Evolutionary conservation across 352 stramenopile genomes (phyloP).

Genomic region (Phytophthora sansomeana): DNA sequence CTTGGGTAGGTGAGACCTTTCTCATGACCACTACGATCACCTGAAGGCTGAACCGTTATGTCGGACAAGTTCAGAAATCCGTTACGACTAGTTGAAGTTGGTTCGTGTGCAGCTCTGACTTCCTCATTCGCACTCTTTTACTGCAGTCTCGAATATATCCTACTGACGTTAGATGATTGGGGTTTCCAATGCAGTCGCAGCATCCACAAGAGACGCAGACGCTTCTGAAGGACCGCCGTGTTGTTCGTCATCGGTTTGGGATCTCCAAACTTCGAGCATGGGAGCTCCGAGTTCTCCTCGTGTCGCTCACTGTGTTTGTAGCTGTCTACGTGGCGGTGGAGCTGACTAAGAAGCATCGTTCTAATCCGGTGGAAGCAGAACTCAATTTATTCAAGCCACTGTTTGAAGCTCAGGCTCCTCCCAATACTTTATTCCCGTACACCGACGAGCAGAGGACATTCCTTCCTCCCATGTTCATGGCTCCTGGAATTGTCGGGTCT

Average conservation of each 20-base stretch:
- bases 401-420: constrained; percentile 35
- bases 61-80: too few relatives aligned
- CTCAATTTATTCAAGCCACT: constrained; percentile 44
- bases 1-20: too few relatives aligned
- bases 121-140: neutral
- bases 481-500: constrained; percentile 35
- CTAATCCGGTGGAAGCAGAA: constrained; percentile 14
- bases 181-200: neutral
- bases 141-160: neutral
- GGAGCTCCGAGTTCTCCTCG: constrained; percentile 21
- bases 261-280: constrained; percentile 3
- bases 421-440: constrained; percentile 28
- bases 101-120: too few relatives aligned
- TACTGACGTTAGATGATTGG: neutral
- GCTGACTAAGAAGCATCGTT: neutral
- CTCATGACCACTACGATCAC: too few relatives aligned
- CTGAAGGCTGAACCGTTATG: too few relatives aligned
- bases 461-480: constrained; percentile 48
- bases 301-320: constrained; percentile 21
- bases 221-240: constrained; percentile 4
- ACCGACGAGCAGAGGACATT: constrained; percentile 36
- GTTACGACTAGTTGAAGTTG: too few relatives aligned
- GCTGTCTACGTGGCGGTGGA: constrained; percentile 27
- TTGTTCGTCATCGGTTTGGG: constrained; percentile 1
- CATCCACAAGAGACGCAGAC: neutral